Base-by-base conservation (phyloP, 2,329 filamentous ascomycete species). In the Mollisiaceae sp. region DNA sequence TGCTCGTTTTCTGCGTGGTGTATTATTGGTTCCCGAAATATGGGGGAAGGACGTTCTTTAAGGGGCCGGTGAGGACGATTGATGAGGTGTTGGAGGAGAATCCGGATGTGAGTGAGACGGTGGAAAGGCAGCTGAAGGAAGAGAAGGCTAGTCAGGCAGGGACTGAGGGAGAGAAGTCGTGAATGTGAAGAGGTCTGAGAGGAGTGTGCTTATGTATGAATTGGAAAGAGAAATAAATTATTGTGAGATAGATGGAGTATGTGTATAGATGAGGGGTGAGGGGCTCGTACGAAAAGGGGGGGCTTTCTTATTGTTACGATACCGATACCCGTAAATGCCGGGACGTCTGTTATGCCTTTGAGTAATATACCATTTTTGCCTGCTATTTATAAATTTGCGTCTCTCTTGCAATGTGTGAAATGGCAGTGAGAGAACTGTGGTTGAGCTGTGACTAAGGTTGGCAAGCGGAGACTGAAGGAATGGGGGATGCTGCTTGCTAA, bases 31-130 rank as follows among this genome's bases (percentile, higher is more conserved):
- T 72, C 18, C 75, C 74, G 1, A 68, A 65, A 15, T 71, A 69
- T 50, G 75, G 74, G 1, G 75, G 74, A 1, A 75, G 71, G 64
- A 75, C 73, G 0, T 76, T 76, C 59, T 76, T 76, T 41, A 74
- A 60, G 3, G 73, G 73, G 0, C 72, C 72, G 2, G 69, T 75
- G 6, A 69, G 73, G 43, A 75, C 72, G 1, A 73, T 75, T 67
- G 72, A 75, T 62, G 71, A 75, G 8, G 38, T 74, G 20, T 20
- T 74, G 55, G 56, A 65, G 18, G 63, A 68, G 43, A 68, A 63
- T 59, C 56, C 58, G 6, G 57, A 60, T 15, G 56, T 63, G 47
- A 41, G 38, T 15, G 55, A 47, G 43, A 24, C 36, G 24, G 60
- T 68, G 12, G 67, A 64, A 58, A 63, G 45, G 35, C 58, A 74